These are phyloP conservation scores for Aspergillus calidoustus DNA, from an alignment of 2,329 filamentous ascomycete genomes.

Conservation along the genomic window DNA sequence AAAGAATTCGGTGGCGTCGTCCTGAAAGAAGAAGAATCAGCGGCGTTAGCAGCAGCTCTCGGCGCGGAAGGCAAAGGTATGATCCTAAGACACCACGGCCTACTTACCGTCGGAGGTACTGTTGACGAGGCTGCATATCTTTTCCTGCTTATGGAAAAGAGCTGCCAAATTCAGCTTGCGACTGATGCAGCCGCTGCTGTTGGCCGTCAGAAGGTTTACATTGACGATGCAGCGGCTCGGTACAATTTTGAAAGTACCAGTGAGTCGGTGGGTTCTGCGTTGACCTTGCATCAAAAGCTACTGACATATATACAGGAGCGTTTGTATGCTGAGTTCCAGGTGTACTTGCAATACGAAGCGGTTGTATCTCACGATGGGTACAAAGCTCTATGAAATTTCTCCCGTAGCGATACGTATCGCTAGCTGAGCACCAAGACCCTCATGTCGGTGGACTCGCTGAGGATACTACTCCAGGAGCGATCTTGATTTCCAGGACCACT, in stretches of 20 bases:
- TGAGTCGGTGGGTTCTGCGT: conserved; percentile 10
- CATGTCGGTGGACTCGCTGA: conserved; percentile 5
- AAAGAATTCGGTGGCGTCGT: conserved; percentile 43
- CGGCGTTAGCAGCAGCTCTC: conserved; percentile 65
- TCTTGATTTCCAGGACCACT: conserved; percentile 6
- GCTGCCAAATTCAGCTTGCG: conserved; percentile 69
- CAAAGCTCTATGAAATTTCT: conserved; percentile 3
- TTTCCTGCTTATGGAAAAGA: conserved; percentile 70
- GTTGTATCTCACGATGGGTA: conserved; percentile 12
- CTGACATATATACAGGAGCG: conserved; percentile 4
- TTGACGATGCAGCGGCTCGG: conserved; percentile 59
- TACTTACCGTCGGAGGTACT: conserved; percentile 71
- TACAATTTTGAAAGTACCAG: conserved; percentile 17
- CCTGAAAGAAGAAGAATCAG: conserved; percentile 65
- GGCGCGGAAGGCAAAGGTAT: conserved; percentile 62
- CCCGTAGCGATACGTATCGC: neutral
- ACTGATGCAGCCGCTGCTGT: conserved; percentile 68
- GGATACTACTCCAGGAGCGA: neutral
- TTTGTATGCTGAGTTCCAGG: conserved; percentile 13
- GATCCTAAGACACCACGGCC: conserved; percentile 72
- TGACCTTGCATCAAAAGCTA: neutral
- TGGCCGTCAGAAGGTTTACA: conserved; percentile 56
- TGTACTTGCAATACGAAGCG: conserved; percentile 8
- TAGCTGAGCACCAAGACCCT: conserved; percentile 14
- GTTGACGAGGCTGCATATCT: conserved; percentile 77